A percentile compares a stretch with the other conserved stretches of the same genome.
Conservation (phyloP, 805 yeast genomes). For the Jamesozyma piceae region DNA sequence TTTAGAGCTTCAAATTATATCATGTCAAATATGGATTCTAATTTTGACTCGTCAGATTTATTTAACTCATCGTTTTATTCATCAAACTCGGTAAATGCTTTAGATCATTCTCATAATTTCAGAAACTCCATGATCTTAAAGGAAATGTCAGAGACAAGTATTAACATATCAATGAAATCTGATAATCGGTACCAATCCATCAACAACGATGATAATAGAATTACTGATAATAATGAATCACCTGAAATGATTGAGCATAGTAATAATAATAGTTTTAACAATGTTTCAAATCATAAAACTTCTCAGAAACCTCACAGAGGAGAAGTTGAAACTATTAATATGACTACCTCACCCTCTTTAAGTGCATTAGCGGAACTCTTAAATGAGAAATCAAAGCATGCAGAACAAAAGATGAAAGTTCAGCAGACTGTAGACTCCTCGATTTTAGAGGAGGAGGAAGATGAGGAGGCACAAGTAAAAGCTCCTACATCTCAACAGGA, state of each 20-base stretch:
- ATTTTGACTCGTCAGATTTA: conserved; percentile 12
- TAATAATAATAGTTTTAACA: not conserved
- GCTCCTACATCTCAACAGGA: too few species aligned
- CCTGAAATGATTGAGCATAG: not conserved
- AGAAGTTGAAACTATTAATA: conserved; percentile 26
- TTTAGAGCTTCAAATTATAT: too few species aligned
- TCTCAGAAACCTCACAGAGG: not conserved
- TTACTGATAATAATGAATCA: not conserved
- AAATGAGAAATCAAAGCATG: conserved; percentile 30
- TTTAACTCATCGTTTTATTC: conserved; percentile 25
- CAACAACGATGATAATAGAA: not conserved
- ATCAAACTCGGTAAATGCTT: conserved; percentile 20
- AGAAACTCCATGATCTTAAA: conserved; percentile 27
- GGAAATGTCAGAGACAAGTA: conserved; percentile 19
- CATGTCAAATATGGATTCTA: conserved; percentile 2
- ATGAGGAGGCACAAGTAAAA: conserved; percentile 10
- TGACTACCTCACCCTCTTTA: conserved; percentile 37
- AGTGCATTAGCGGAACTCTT: conserved; percentile 36
- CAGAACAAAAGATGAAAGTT: conserved; percentile 19
- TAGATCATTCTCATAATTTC: conserved; percentile 28
- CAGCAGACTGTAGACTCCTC: conserved; percentile 11
- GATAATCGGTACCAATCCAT: not conserved
- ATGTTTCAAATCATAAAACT: not conserved
- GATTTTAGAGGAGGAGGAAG: conserved; percentile 19
- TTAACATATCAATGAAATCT: conserved; percentile 1